Evolutionary conservation across 345 rosid genomes (phyloP).

Genomic region (Hirschfeldia incana): DNA sequence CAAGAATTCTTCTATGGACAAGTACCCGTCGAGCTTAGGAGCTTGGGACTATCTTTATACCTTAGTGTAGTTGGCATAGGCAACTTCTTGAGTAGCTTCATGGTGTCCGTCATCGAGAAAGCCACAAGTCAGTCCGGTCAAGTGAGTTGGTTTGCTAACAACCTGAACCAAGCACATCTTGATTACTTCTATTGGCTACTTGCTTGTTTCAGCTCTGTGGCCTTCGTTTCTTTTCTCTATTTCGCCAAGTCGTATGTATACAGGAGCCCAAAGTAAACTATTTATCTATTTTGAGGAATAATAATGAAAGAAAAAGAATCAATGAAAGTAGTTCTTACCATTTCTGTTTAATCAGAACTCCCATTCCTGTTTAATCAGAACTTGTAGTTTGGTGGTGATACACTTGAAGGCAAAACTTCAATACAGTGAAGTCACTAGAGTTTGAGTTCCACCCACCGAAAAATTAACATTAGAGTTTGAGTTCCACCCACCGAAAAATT

Average conservation of each 20-base stretch:
- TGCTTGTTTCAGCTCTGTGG: conserved; percentile 34
- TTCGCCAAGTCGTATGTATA: conserved; percentile 33
- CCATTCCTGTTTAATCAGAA: too few relatives aligned
- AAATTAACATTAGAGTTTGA: too few relatives aligned
- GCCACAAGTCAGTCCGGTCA: conserved; percentile 28
- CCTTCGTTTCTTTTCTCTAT: conserved; percentile 9
- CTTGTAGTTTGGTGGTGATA: too few relatives aligned
- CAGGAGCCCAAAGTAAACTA: not conserved
- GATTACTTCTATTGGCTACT: conserved; percentile 47
- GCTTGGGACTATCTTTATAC: conserved; percentile 4
- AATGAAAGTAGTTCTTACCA: not conserved
- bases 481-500: too few relatives aligned
- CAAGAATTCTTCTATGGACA: conserved; percentile 3
- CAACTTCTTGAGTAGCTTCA: conserved; percentile 42
- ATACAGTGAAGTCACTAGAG: too few relatives aligned
- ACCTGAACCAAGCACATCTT: conserved; percentile 41
- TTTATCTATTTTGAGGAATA: not conserved
- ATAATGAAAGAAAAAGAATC: not conserved
- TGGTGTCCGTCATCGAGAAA: conserved; percentile 31
- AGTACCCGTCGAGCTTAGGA: not conserved
- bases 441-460: too few relatives aligned
- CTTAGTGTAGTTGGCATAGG: conserved; percentile 37
- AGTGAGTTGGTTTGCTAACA: conserved; percentile 37
- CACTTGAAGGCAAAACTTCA: too few relatives aligned
- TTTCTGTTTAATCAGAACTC: too few relatives aligned